These are phyloP conservation scores for Liriodendron chinense DNA, from an alignment of 164 flowering plant genomes.

Conservation along the genomic window DNA sequence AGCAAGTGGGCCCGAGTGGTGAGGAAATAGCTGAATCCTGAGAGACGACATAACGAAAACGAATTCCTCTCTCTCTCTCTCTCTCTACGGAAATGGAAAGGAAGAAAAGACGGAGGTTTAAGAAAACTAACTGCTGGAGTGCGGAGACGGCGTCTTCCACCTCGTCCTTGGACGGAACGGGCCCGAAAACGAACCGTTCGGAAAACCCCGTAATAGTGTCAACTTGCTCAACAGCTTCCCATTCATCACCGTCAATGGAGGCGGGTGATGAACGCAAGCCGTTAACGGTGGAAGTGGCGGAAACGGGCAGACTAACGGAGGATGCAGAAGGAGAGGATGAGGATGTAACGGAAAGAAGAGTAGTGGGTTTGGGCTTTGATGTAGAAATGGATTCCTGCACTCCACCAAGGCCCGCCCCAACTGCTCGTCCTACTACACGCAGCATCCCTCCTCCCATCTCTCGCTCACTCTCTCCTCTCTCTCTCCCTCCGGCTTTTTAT, in stretches of 20 bases:
- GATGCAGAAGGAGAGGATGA: constrained; percentile 11
- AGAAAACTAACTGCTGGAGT: constrained; percentile 52
- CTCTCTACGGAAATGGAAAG: not conserved
- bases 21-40: not conserved
- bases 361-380: constrained; percentile 13
- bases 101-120: not conserved
- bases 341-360: constrained; percentile 12
- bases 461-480: constrained; percentile 25
- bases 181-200: constrained; percentile 39
- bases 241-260: constrained; percentile 14
- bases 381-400: constrained; percentile 30
- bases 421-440: constrained; percentile 42
- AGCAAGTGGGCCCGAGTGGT: not conserved
- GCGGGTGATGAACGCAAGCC: constrained; percentile 15
- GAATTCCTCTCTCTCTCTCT: not conserved
- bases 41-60: no score
- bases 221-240: constrained; percentile 10
- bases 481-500: no score
- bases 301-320: constrained; percentile 13
- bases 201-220: constrained; percentile 9
- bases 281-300: constrained; percentile 13
- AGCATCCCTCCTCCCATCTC: constrained; percentile 40
- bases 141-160: constrained; percentile 54
- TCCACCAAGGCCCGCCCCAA: constrained; percentile 33
- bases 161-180: constrained; percentile 61